Conservation (phyloP, 805 yeast genomes). For the Ascoidea tarda region DNA sequence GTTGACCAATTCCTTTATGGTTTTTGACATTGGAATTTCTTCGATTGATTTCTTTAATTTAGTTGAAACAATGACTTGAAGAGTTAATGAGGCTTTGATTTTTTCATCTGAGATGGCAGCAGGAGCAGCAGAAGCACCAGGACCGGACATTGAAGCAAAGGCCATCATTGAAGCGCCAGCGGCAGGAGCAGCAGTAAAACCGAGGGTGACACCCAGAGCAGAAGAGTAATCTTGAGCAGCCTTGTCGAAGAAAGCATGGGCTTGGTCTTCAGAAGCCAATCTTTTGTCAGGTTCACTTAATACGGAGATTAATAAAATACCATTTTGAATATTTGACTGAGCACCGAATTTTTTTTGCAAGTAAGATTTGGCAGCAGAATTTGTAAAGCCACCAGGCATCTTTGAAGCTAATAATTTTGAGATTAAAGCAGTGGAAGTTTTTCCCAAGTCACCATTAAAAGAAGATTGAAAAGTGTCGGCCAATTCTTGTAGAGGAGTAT, state of each 20-base stretch:
- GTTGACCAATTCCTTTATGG: constrained; percentile 93
- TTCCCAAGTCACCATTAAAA: constrained; percentile 82
- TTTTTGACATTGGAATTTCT: constrained; percentile 75
- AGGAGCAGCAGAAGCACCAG: constrained; percentile 65
- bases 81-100: constrained; percentile 64
- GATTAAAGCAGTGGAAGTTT: constrained; percentile 79
- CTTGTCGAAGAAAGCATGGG: constrained; percentile 77
- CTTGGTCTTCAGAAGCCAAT: constrained; percentile 76
- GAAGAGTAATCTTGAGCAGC: constrained; percentile 75
- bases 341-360: constrained; percentile 88
- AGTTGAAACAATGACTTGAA: constrained; percentile 89
- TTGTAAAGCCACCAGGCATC: constrained; percentile 99
- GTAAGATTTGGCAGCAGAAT: constrained; percentile 84
- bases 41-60: constrained; percentile 87
- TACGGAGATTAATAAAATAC: constrained; percentile 69
- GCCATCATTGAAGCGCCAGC: constrained; percentile 42
- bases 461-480: constrained; percentile 92
- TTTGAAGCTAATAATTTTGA: constrained; percentile 89
- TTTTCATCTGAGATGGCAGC: constrained; percentile 84
- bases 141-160: constrained; percentile 43
- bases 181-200: constrained; percentile 43
- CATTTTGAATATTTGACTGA: constrained; percentile 88
- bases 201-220: constrained; percentile 37
- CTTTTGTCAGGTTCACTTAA: constrained; percentile 87
- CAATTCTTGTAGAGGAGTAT: constrained; percentile 88